phyloP scores from a whole-genome alignment of 768 basidiomycete species.

The Termitomyces eurrhizus region DNA sequence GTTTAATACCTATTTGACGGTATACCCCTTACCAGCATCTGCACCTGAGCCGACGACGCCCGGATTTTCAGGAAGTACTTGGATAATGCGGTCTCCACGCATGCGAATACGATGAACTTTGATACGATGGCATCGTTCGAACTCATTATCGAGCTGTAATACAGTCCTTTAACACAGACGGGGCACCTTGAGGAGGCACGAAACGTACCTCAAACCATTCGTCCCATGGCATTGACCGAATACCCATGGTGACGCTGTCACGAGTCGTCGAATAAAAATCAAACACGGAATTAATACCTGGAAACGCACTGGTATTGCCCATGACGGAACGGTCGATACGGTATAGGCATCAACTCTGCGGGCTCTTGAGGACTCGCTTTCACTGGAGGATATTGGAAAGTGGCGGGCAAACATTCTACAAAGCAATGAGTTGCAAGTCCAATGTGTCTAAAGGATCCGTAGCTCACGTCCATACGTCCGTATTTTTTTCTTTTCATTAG shows the following conservation, averaged over 20 bases:
- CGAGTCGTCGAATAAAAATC: not conserved
- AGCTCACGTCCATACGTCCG: conserved; percentile 13
- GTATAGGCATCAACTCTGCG: conserved; percentile 47
- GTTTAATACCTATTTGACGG: not conserved
- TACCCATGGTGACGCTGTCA: conserved; percentile 21
- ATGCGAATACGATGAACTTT: conserved; percentile 51
- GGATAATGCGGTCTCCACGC: conserved; percentile 44
- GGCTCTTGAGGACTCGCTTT: conserved; percentile 36
- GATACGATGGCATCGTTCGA: conserved; percentile 51
- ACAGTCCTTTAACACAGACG: not conserved
- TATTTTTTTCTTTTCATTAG: not conserved
- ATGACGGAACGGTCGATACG: conserved; percentile 63
- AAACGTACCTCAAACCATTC: conserved; percentile 67
- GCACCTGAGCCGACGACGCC: conserved; percentile 32
- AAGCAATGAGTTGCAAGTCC: not conserved
- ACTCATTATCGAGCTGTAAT: conserved; percentile 56
- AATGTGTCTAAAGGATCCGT: not conserved
- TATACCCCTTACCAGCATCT: conserved; percentile 30
- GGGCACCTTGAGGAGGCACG: not conserved
- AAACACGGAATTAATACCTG: not conserved
- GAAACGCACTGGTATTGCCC: conserved; percentile 57
- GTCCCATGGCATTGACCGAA: conserved; percentile 53
- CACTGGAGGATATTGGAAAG: conserved; percentile 50
- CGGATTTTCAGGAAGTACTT: conserved; percentile 46
- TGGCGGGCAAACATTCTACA: conserved; percentile 50